Percentiles rank a stretch among this genome's conserved stretches.
These are phyloP conservation scores for Phallus indusiatus DNA, from an alignment of 768 basidiomycete genomes.

Conservation along the genomic window DNA sequence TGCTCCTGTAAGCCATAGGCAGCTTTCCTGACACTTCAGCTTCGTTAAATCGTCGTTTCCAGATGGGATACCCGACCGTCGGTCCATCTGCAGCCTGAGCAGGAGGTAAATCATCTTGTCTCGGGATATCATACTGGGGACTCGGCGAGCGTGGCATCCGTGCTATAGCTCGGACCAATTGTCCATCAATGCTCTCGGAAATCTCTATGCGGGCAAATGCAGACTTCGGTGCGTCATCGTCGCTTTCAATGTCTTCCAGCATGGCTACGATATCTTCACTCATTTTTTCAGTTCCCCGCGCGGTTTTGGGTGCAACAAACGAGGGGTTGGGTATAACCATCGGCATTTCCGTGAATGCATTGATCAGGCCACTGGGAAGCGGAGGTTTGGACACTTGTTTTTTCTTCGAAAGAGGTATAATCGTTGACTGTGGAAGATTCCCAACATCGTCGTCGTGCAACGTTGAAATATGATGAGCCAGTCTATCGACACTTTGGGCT, in stretches of 20 bases:
- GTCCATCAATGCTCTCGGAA: not conserved
- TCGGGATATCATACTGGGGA: not conserved
- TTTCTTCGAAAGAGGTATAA: not conserved
- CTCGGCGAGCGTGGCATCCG: not conserved
- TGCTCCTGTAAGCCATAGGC: not conserved
- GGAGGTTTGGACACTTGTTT: not conserved
- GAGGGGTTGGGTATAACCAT: not conserved
- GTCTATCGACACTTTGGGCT: not conserved
- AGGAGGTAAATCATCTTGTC: not conserved
- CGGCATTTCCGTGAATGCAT: not conserved
- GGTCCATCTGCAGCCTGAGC: not conserved
- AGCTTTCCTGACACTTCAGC: not conserved
- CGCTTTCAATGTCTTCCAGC: not conserved
- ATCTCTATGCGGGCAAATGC: not conserved
- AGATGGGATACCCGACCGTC: not conserved
- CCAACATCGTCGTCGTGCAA: not conserved
- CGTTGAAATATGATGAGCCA: not conserved
- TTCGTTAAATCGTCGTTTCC: not conserved
- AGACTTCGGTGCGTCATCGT: not conserved
- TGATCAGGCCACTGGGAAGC: not conserved
- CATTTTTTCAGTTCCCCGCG: not conserved
- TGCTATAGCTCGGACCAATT: not conserved
- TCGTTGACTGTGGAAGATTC: not conserved
- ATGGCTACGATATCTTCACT: not conserved
- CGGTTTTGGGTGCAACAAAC: not conserved